Base-by-base conservation (phyloP, 2,329 filamentous ascomycete genomes). In the Trichoderma atrobrunneum region DNA sequence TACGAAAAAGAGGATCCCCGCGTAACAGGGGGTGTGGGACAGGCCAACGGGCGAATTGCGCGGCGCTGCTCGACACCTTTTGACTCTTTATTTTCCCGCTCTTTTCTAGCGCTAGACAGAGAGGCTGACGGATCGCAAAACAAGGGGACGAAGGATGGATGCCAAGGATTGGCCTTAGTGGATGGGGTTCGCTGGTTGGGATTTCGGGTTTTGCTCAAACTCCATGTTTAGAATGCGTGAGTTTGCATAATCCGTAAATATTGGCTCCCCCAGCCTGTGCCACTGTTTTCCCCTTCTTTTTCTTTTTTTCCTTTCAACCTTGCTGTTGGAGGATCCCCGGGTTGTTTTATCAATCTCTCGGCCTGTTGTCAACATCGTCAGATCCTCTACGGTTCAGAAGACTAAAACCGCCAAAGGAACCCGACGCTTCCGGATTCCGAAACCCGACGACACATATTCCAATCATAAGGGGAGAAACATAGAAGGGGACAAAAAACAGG, bases 161-260 rank as follows among this genome's bases (percentile, higher is more conserved):
- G 26, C 30, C 48, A 54, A 54, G 62, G 43, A 32, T 65, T 18
- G 26, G 60, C 60, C 14, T 54, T 54, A 60, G 36, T 60, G 54
- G 65, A 43, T 60, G 54, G 56, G 28, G 34, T 26, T 60, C 21
- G 54, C 65, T 60, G 26, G 30, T 26, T 60, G 67, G 67, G 67
- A 70, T n/a, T 70, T 70, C 57, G 67, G 67, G 67, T 21, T 70
- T 54, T 21, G 16, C 36, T 30, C 60, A 28, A 70, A 70, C 67
- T 59, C 67, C 67, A 70, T 70, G 56, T 36, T 12, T 68, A 7
- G 26, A 32, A 43, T 43, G 39, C 18, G 30, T 26, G 56, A 34
- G 57, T 28, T 24, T 34, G 51, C 64, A 68, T 65, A 36, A 21
- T 59, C 54, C 65, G 56, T 60, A 68, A 30, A 69, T 69, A 69